A percentile compares a stretch with the other conserved stretches of the same genome.
phyloP scores from a whole-genome alignment of 768 basidiomycete genomes.

The Naganishia onofrii region DNA sequence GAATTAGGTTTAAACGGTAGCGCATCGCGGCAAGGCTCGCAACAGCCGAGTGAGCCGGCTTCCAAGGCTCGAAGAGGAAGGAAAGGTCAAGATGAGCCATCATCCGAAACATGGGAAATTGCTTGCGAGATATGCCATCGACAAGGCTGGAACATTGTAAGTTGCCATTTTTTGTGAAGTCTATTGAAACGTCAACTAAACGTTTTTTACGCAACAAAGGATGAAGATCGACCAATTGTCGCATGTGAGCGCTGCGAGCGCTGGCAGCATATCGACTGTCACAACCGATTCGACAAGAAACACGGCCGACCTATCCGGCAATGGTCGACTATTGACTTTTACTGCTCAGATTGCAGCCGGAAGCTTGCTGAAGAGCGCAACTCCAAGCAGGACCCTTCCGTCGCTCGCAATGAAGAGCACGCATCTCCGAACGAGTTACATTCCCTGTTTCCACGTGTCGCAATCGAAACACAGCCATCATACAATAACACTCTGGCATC shows the following conservation, averaged over 20 bases:
- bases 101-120: slow-evolving; percentile 70
- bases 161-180: slow-evolving; percentile 40
- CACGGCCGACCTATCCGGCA: slow-evolving; percentile 68
- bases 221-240: slow-evolving; percentile 73
- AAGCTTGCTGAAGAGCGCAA: slow-evolving; percentile 4
- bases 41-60: background rate
- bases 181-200: slow-evolving; percentile 28
- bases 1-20: slow-evolving; percentile 34
- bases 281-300: slow-evolving; percentile 67
- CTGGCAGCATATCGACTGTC: slow-evolving; percentile 89
- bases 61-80: slow-evolving; percentile 1
- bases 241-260: slow-evolving; percentile 75
- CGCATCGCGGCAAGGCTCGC: slow-evolving; percentile 29
- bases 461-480: background rate
- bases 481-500: background rate
- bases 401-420: background rate
- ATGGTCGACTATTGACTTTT: slow-evolving; percentile 82
- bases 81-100: slow-evolving; percentile 52
- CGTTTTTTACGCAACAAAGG: slow-evolving; percentile 56
- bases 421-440: background rate
- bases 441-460: background rate
- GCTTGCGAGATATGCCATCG: slow-evolving; percentile 82
- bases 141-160: slow-evolving; percentile 69
- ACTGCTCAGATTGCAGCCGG: slow-evolving; percentile 55
- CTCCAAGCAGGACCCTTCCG: background rate